Evolutionary conservation across 73 alveolate genomes (phyloP).

Genomic region (Paramecium caudatum): DNA sequence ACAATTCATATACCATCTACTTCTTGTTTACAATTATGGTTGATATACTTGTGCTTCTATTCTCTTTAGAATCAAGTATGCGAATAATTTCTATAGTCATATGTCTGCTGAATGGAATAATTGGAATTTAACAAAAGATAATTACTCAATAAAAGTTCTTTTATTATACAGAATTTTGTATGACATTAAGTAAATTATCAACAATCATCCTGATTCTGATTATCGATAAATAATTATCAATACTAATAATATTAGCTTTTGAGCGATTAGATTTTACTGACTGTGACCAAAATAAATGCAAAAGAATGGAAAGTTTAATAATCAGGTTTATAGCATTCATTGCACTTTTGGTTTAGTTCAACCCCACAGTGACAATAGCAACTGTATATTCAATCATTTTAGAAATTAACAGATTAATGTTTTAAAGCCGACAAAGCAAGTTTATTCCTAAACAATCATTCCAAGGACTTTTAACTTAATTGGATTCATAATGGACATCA

Average conservation of each 20-base stretch:
- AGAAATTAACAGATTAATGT: neutral
- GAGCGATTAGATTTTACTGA: slow-evolving; percentile 8
- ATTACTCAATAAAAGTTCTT: neutral
- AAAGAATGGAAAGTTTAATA: neutral
- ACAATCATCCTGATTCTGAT: neutral
- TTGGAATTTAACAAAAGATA: neutral
- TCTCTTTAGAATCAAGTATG: neutral
- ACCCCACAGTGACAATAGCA: neutral
- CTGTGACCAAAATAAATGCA: neutral
- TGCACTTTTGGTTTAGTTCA: neutral
- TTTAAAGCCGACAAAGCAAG: neutral
- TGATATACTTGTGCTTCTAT: no score
- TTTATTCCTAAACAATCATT: neutral
- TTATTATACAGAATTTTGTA: neutral
- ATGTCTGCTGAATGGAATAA: neutral
- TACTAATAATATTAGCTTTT: neutral
- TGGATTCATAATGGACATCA: neutral
- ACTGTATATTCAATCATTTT: neutral
- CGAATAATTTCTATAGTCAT: neutral
- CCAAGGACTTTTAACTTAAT: neutral
- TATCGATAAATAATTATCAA: neutral
- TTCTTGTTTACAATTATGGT: no score
- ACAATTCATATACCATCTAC: no score
- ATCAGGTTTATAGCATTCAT: neutral
- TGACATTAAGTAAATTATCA: neutral